These are phyloP conservation scores for Tulasnella sp. DNA, from an alignment of 768 basidiomycete species.

Conservation along the genomic window DNA sequence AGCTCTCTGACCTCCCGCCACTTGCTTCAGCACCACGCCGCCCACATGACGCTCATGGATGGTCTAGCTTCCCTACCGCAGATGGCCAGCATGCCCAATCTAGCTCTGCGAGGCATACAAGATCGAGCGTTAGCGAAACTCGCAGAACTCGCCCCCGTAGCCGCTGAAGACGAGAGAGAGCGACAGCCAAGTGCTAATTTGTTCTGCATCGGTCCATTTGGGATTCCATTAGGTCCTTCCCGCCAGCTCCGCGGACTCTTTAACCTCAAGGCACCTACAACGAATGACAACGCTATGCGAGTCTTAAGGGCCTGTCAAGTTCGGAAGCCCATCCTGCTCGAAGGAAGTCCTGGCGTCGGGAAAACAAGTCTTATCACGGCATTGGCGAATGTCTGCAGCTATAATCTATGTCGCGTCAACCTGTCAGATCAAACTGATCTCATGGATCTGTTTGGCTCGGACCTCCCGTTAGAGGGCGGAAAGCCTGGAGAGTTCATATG, in stretches of 20 bases:
- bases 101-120: constrained; percentile 51
- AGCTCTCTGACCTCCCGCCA: constrained; percentile 16
- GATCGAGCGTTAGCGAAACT: constrained; percentile 45
- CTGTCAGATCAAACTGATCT: constrained; percentile 97
- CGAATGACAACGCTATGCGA: constrained; percentile 75
- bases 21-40: constrained; percentile 67
- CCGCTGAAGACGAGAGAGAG: background rate
- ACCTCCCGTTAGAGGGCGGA: constrained; percentile 89
- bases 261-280: constrained; percentile 81
- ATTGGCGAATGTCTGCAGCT: constrained; percentile 67
- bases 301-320: constrained; percentile 85
- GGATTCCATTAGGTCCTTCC: constrained; percentile 48
- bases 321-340: constrained; percentile 81
- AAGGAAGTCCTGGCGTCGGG: constrained; percentile 96
- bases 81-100: constrained; percentile 48
- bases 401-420: constrained; percentile 83
- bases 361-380: constrained; percentile 91
- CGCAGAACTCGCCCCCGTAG: constrained; percentile 43
- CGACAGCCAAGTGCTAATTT: constrained; percentile 5
- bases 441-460: constrained; percentile 90
- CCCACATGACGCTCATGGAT: constrained; percentile 85
- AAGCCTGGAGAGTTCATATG: constrained; percentile 87
- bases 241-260: constrained; percentile 37
- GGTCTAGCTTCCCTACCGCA: constrained; percentile 74
- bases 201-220: constrained; percentile 63